A percentile compares a stretch with the other conserved stretches of the same genome.
Evolutionary conservation across 2,329 filamentous ascomycete genomes (phyloP).

Genomic region (Pyrenophora graminea): DNA sequence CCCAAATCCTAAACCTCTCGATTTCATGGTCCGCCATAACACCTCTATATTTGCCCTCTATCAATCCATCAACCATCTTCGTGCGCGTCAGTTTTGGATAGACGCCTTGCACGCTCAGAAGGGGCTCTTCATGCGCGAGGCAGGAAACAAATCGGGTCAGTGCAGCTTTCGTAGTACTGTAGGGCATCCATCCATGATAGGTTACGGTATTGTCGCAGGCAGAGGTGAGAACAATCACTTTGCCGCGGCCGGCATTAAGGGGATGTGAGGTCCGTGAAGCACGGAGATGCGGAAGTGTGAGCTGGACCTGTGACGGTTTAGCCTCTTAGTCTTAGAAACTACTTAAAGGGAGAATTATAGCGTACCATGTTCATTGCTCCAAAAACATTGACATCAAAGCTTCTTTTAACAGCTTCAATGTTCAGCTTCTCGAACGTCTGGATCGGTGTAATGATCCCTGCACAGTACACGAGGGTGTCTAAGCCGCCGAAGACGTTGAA

Average conservation of each 20-base stretch:
- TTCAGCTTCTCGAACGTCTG: constrained; percentile 25
- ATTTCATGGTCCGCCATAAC: constrained; percentile 36
- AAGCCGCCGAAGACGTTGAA: constrained; percentile 20
- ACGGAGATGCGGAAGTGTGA: constrained; percentile 26
- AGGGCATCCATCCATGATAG: constrained; percentile 32
- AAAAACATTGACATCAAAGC: constrained; percentile 34
- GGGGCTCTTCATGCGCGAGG: constrained; percentile 32
- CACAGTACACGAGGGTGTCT: constrained; percentile 32
- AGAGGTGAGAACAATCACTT: constrained; percentile 26
- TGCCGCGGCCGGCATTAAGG: constrained; percentile 26
- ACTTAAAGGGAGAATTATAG: not conserved
- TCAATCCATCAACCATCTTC: constrained; percentile 29
- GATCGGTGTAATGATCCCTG: constrained; percentile 30
- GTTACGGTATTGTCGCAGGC: constrained; percentile 28
- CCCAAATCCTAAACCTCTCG: constrained; percentile 31
- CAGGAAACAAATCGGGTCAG: constrained; percentile 30
- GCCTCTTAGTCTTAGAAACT: too few species aligned
- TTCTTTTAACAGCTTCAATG: constrained; percentile 20
- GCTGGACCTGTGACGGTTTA: constrained; percentile 20
- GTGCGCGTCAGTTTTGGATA: constrained; percentile 35
- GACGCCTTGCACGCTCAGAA: constrained; percentile 28
- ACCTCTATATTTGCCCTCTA: constrained; percentile 24
- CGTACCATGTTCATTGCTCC: constrained; percentile 32
- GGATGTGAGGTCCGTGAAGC: constrained; percentile 14
- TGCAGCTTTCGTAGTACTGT: constrained; percentile 33